Evolutionary conservation across 2,329 filamentous ascomycete species (phyloP).

Genomic region (Penicillium sp.): DNA sequence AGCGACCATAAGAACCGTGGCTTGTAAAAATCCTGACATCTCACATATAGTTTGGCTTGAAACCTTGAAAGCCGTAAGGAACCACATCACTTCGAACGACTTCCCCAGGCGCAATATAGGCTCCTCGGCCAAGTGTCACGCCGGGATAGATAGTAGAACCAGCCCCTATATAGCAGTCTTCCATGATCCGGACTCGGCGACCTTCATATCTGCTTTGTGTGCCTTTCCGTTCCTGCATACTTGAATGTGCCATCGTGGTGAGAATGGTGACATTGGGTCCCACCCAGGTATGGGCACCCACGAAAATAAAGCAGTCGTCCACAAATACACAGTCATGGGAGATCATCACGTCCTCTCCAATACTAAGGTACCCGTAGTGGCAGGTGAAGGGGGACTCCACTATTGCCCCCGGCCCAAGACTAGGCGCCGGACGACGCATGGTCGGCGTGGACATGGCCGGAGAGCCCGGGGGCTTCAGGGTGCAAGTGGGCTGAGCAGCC

Average conservation of each 20-base stretch:
- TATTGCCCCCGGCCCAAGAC: slow-evolving; percentile 70
- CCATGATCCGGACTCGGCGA: slow-evolving; percentile 72
- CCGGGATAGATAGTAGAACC: slow-evolving; percentile 59
- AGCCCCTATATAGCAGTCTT: slow-evolving; percentile 67
- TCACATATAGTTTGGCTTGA: slow-evolving; percentile 45
- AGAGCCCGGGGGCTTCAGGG: slow-evolving; percentile 44
- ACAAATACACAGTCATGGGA: slow-evolving; percentile 81
- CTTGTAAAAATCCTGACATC: not conserved
- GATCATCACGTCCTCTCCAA: slow-evolving; percentile 82
- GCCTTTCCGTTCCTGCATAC: slow-evolving; percentile 72
- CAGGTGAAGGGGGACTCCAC: slow-evolving; percentile 89
- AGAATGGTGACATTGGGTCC: slow-evolving; percentile 87
- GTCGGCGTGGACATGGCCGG: not conserved
- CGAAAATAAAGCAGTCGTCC: slow-evolving; percentile 79
- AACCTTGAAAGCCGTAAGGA: slow-evolving; percentile 43
- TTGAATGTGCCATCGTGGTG: slow-evolving; percentile 70
- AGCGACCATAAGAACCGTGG: not conserved
- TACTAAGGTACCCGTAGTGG: slow-evolving; percentile 89
- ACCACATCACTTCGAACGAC: slow-evolving; percentile 46
- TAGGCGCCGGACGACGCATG: not conserved
- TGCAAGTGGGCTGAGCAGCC: slow-evolving; percentile 32
- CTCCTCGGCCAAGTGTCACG: slow-evolving; percentile 43
- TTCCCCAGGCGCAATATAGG: slow-evolving; percentile 48
- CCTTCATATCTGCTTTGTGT: slow-evolving; percentile 71
- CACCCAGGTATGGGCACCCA: slow-evolving; percentile 69